These are phyloP conservation scores for Staphylotrichum longicolle DNA, from an alignment of 495 filamentous ascomycete species.

Conservation along the genomic window DNA sequence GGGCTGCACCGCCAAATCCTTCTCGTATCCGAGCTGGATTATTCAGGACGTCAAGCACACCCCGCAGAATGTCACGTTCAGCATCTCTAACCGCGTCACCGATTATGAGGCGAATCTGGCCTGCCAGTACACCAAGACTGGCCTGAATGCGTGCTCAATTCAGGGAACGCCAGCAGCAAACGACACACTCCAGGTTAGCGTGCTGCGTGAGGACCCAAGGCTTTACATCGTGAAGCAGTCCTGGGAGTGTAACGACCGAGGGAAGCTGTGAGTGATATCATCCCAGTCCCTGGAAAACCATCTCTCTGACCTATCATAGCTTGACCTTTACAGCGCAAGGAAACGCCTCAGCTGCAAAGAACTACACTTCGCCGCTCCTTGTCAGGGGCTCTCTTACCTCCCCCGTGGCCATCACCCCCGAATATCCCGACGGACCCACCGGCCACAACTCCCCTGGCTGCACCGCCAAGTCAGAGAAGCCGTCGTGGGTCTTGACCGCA, in stretches of 20 bases:
- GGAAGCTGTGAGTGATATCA: background rate
- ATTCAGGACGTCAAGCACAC: constrained; percentile 13
- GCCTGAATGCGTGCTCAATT: constrained; percentile 14
- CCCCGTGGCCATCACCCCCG: constrained; percentile 27
- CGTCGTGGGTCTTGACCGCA: constrained; percentile 23
- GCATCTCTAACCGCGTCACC: constrained; percentile 34
- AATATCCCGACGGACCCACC: constrained; percentile 21
- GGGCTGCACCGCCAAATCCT: constrained; percentile 28
- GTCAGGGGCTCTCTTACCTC: constrained; percentile 23
- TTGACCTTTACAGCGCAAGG: constrained; percentile 24
- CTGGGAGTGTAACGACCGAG: constrained; percentile 28
- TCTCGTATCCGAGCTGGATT: constrained; percentile 30
- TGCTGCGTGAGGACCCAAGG: constrained; percentile 3
- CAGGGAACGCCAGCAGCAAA: background rate
- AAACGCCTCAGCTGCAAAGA: constrained; percentile 8
- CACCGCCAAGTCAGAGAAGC: constrained; percentile 13
- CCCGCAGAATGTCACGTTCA: constrained; percentile 22
- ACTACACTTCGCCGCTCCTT: constrained; percentile 20
- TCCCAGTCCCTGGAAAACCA: background rate
- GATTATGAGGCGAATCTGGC: constrained; percentile 24
- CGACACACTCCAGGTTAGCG: background rate
- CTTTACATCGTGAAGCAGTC: constrained; percentile 20
- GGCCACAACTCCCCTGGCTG: constrained; percentile 23
- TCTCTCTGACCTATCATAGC: background rate
- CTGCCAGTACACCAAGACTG: constrained; percentile 16